Base-by-base conservation (phyloP, 73 alveolate species). In the Paramecium sexaurelia region DNA sequence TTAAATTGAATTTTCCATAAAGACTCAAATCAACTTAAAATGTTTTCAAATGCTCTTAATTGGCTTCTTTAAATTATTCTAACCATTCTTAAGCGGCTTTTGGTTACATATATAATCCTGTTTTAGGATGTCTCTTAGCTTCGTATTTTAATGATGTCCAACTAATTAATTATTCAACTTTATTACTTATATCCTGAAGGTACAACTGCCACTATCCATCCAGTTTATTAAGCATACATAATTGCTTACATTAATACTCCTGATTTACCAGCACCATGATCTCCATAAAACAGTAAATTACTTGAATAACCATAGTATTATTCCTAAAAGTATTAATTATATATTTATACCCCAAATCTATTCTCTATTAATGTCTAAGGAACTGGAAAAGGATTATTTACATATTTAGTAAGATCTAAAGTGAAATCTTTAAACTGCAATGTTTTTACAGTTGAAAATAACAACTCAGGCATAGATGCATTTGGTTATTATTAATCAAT, bases 181-280 rank as follows among this genome's bases (percentile, higher is more conserved):
- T 22, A 61, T 10, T 61, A 61, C 84, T 83, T 78, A 39, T 84
- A 92, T 29, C 95, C 95, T 43, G 93, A 94, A 17, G 98, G 96
- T 51, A 96, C 95, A 24, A 75, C 87, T 10, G 94, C 82, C 1
- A 92, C 96, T 19, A 90, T 86, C 96, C 96, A 96, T 61, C 95
- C 91, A 45, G 69, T 94, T 55, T 96, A 95, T 43, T 96, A 95
- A 36, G 97, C 98, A 97, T 95, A 96, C 39, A 95, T 94, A 3
- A 94, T 57, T 10, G 93, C 93, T 61, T 96, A 93, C 47, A 95
- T 32, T 24, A 94, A 75, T 20, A 92, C 84, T 17, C 96, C 95
- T 19, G 95, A 83, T 82, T 96, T 88, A 67, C 91, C 90, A 19
- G 94, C 69, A 27, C 94, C 94, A 35, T 82, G 55, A 68, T 88